Base-by-base conservation (phyloP, 257 asterid species). In the Leonotis leonurus region DNA sequence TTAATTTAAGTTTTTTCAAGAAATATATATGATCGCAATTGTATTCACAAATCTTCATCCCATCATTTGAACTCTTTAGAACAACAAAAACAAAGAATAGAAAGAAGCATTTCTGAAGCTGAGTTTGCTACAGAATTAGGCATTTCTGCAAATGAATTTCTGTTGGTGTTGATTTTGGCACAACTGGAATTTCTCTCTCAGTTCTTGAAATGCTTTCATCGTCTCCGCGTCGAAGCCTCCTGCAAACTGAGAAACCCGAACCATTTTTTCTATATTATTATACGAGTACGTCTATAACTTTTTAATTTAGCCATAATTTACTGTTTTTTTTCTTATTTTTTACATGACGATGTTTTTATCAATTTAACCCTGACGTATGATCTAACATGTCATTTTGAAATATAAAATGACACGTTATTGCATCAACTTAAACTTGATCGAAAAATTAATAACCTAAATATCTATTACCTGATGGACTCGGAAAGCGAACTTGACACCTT, bases 201-300 rank as follows among this genome's bases (percentile, higher is more conserved):
- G 79, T 41, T 89, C 99, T 62, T 93, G 94, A 74, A 93, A 93
- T 21, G 86, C 95, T 64, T 70, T 85, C 99, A 93, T 93, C 11
- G 99, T 93, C 74, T 89, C 99, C 78, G 73, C 92, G 32, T 93
- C 97, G 50, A 89, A 93, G 6, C 99, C 99, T 1, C 97, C 95
- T 1, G 99, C 99, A 79, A 93, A 93, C 99, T 93, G 80, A n/a
- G 24, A 56, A 56, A 39, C 2, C 32, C 2, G 18, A 43, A 10
- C 3, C 14, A 41, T 7, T 9, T 35, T 22, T 21, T 2, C 17
- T n/a, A 3, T 9, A 7, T 56, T 56, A 10, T 2, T 56, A 4
- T 11, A 16, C 26, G n/a, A n/a, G n/a, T n/a, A n/a, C n/a, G n/a
- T n/a, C n/a, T n/a, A n/a, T n/a, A n/a, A n/a, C n/a, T n/a, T n/a